These are phyloP conservation scores for Chiua sp. DNA, from an alignment of 1,284 basidiomycete species.

Conservation along the genomic window DNA sequence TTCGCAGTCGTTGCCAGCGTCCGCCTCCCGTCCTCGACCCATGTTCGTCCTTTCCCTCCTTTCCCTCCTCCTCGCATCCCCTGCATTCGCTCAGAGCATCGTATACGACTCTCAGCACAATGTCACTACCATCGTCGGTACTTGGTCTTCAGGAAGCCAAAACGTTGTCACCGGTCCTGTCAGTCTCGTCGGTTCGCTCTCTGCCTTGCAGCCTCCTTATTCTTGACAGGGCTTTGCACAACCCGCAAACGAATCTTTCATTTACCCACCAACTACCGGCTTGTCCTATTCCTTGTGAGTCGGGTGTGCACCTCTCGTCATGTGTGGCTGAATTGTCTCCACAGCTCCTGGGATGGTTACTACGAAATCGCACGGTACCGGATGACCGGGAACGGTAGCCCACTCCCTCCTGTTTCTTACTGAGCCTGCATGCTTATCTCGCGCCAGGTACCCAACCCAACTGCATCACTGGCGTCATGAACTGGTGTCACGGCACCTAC, in stretches of 20 bases:
- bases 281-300: conserved; percentile 89
- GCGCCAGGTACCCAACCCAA: conserved; percentile 67
- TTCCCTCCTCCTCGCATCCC: conserved; percentile 24
- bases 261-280: conserved; percentile 82
- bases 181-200: background rate
- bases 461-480: conserved; percentile 85
- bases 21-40: conserved; percentile 12
- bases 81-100: conserved; percentile 46
- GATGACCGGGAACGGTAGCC: conserved; percentile 79
- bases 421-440: conserved; percentile 6
- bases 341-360: conserved; percentile 71
- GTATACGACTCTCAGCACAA: conserved; percentile 54
- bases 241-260: conserved; percentile 82
- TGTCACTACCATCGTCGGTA: conserved; percentile 71
- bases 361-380: conserved; percentile 91
- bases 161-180: conserved; percentile 82
- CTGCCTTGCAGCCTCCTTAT: background rate
- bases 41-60: conserved; percentile 30
- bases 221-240: conserved; percentile 75
- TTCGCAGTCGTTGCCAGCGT: conserved; percentile 17
- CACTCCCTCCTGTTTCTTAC: background rate
- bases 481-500: conserved; percentile 88
- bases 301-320: background rate
- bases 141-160: conserved; percentile 84
- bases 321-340: conserved; percentile 8